A percentile compares a stretch with the other conserved stretches of the same genome.
phyloP scores from a whole-genome alignment of 1,284 basidiomycete genomes.

The Stygiomarasmius scandens region DNA sequence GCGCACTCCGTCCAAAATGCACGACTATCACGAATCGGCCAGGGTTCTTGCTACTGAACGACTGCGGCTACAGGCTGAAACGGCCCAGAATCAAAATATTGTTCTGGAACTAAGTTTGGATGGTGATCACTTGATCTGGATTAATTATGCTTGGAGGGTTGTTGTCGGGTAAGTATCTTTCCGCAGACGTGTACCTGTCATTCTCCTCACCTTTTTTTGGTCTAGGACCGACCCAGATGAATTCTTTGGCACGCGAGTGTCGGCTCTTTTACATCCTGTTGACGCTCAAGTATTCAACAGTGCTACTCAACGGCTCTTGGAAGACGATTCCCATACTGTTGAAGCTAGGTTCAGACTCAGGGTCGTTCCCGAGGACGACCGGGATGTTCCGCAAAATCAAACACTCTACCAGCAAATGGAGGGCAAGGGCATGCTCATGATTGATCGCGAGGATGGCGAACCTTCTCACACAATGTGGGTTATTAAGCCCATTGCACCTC shows the following conservation, averaged over 20 bases:
- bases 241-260: conserved; percentile 80
- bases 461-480: conserved; percentile 99
- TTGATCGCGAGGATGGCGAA: conserved; percentile 83
- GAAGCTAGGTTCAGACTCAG: conserved; percentile 90
- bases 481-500: conserved; percentile 80
- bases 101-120: conserved; percentile 95
- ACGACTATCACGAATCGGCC: conserved; percentile 68
- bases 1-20: conserved; percentile 43
- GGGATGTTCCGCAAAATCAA: conserved; percentile 48
- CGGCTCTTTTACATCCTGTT: conserved; percentile 79
- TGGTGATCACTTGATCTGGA: conserved; percentile 89
- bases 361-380: conserved; percentile 63
- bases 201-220: conserved; percentile 16
- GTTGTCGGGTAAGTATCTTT: conserved; percentile 82
- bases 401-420: conserved; percentile 88
- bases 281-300: conserved; percentile 88
- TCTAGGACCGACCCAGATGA: conserved; percentile 83
- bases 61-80: conserved; percentile 85
- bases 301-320: conserved; percentile 83
- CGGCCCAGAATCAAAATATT: conserved; percentile 92
- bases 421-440: conserved; percentile 98
- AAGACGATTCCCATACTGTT: conserved; percentile 93
- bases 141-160: conserved; percentile 93
- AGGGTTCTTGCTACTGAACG: conserved; percentile 83
- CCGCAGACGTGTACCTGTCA: conserved; percentile 13